A percentile compares a stretch with the other conserved stretches of the same genome.
phyloP scores from a whole-genome alignment of 139 green algal species.

The Chlamydomonas sphaeroides region DNA sequence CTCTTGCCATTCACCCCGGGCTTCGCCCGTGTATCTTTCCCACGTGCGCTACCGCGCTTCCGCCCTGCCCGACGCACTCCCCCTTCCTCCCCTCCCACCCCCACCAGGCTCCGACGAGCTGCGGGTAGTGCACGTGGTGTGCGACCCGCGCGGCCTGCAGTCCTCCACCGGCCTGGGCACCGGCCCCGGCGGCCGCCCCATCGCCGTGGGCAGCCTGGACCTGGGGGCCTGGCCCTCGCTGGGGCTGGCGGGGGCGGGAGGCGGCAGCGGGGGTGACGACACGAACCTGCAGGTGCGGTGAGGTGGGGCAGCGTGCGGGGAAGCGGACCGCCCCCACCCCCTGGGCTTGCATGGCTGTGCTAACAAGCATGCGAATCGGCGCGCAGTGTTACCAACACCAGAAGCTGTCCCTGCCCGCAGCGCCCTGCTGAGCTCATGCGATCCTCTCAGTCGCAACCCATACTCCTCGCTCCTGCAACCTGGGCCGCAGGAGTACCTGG shows the following conservation, averaged over 20 bases:
- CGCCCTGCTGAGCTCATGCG: background rate
- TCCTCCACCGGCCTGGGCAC: background rate
- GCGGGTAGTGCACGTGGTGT: slow-evolving; percentile 24
- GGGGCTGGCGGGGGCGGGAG: background rate
- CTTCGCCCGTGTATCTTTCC: too few species aligned
- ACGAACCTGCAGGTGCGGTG: slow-evolving; percentile 5
- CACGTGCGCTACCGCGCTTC: too few species aligned
- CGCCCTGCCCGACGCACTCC: too few species aligned
- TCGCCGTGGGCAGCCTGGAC: slow-evolving; percentile 14
- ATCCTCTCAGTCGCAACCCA: too few species aligned
- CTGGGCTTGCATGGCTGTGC: too few species aligned
- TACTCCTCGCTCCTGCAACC: background rate
- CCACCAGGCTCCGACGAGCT: slow-evolving; percentile 8
- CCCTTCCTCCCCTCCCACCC: too few species aligned
- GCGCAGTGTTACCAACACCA: too few species aligned
- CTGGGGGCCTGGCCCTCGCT: background rate
- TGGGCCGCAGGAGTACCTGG: slow-evolving; percentile 1
- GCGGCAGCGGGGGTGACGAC: background rate
- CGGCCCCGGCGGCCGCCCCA: background rate
- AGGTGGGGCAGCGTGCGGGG: too few species aligned
- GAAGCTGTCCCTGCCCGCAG: too few species aligned
- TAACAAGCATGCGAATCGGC: too few species aligned
- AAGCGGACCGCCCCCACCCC: too few species aligned
- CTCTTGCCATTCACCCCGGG: too few species aligned
- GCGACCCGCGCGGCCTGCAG: slow-evolving; percentile 22